These are phyloP conservation scores for Sanguinoderma infundibulare DNA, from an alignment of 1,284 basidiomycete genomes.

Conservation along the genomic window DNA sequence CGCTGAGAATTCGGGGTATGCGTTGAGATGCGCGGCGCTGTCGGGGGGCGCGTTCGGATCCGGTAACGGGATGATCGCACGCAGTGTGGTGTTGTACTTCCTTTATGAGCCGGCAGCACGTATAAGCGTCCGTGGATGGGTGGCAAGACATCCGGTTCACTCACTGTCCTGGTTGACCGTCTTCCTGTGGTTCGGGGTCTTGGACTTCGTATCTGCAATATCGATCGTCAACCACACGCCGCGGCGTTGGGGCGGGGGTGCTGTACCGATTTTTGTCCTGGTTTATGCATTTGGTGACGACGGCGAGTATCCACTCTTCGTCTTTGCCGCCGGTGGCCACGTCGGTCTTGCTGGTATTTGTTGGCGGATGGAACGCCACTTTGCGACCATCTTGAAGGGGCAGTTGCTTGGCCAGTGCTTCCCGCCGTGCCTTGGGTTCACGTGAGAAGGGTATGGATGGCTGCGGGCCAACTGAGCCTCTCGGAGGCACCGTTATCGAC, in stretches of 20 bases:
- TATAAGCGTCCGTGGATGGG: slow-evolving; percentile 1
- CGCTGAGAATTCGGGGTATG: slow-evolving; percentile 72
- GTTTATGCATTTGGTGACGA: slow-evolving; percentile 70
- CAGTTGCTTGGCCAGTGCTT: slow-evolving; percentile 61
- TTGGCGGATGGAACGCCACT: slow-evolving; percentile 78
- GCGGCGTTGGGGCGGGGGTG: slow-evolving; percentile 3
- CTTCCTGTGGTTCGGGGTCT: slow-evolving; percentile 79
- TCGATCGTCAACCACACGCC: slow-evolving; percentile 10
- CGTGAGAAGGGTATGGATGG: slow-evolving; percentile 59
- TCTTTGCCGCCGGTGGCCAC: slow-evolving; percentile 54
- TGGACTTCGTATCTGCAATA: slow-evolving; percentile 74
- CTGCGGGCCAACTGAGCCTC: slow-evolving; percentile 61
- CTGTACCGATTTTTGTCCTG: slow-evolving; percentile 70
- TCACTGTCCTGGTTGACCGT: slow-evolving; percentile 72
- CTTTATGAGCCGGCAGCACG: slow-evolving; percentile 43
- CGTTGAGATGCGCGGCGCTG: slow-evolving; percentile 63
- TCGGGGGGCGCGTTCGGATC: slow-evolving; percentile 63
- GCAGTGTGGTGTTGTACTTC: slow-evolving; percentile 68
- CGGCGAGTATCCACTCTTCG: slow-evolving; percentile 81
- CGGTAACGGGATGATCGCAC: slow-evolving; percentile 76
- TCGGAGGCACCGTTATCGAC: slow-evolving; percentile 57
- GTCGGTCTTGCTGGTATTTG: slow-evolving; percentile 49
- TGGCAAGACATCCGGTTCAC: slow-evolving; percentile 29
- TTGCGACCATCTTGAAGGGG: slow-evolving; percentile 74
- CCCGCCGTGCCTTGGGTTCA: slow-evolving; percentile 67